Evolutionary conservation across 805 yeast species (phyloP).

Genomic region (Isabelozyma pseudorhagii): DNA sequence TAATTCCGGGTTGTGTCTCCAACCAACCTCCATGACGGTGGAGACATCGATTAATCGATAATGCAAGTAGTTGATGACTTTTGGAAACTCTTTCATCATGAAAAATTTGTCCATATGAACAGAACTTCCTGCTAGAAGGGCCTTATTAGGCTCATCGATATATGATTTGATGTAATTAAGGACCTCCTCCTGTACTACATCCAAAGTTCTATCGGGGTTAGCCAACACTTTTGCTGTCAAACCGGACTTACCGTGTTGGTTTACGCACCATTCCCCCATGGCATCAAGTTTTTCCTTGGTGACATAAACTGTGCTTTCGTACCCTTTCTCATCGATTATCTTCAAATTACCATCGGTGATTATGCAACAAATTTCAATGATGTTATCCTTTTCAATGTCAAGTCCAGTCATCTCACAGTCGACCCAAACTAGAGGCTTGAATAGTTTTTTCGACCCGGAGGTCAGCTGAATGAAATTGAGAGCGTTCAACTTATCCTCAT

Average conservation of each 20-base stretch:
- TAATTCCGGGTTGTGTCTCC: constrained; percentile 69
- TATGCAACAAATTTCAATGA: constrained; percentile 88
- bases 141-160: constrained; percentile 52
- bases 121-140: constrained; percentile 85
- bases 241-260: constrained; percentile 77
- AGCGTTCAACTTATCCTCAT: background rate
- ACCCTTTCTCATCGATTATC: constrained; percentile 66
- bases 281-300: constrained; percentile 56
- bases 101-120: constrained; percentile 89
- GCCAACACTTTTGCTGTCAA: constrained; percentile 66
- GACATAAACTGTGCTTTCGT: constrained; percentile 76
- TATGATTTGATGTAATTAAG: constrained; percentile 55
- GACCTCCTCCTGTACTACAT: constrained; percentile 64
- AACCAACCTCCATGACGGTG: constrained; percentile 75
- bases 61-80: constrained; percentile 53
- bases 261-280: constrained; percentile 88
- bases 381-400: constrained; percentile 71
- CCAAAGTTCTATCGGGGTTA: constrained; percentile 49
- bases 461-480: background rate
- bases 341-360: constrained; percentile 82
- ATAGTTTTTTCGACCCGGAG: constrained; percentile 1
- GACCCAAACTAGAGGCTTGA: constrained; percentile 74
- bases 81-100: constrained; percentile 80
- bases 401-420: constrained; percentile 99
- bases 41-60: constrained; percentile 91